phyloP scores from a whole-genome alignment of 2,329 filamentous ascomycete genomes.

The Anisogramma anomala region DNA sequence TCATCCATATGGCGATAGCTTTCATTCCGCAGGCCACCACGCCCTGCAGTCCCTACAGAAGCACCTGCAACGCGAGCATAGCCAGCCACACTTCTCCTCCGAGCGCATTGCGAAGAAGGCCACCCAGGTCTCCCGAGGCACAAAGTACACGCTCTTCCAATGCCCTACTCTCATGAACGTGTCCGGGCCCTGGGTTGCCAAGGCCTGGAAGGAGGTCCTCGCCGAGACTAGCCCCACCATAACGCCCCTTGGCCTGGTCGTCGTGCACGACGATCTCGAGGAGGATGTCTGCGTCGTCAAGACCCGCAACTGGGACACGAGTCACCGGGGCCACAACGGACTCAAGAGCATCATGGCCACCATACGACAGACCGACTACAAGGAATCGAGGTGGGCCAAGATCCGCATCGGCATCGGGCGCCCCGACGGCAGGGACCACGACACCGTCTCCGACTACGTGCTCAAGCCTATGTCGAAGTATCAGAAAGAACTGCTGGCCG shows the following conservation, averaged over 20 bases:
- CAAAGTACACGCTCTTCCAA: slow-evolving; percentile 58
- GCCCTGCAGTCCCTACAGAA: slow-evolving; percentile 52
- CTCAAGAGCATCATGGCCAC: slow-evolving; percentile 52
- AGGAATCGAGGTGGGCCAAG: slow-evolving; percentile 36
- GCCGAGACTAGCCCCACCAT: slow-evolving; percentile 1
- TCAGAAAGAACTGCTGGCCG: slow-evolving; percentile 41
- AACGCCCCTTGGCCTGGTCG: slow-evolving; percentile 43
- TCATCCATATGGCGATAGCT: slow-evolving; percentile 58
- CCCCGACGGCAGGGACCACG: slow-evolving; percentile 54
- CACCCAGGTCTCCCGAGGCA: slow-evolving; percentile 35
- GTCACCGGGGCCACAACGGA: slow-evolving; percentile 63
- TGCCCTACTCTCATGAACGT: slow-evolving; percentile 75
- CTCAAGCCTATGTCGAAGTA: slow-evolving; percentile 50
- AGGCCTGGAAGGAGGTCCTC: slow-evolving; percentile 51
- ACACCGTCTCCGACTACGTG: slow-evolving; percentile 66
- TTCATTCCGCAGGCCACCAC: slow-evolving; percentile 80
- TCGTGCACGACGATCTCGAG: slow-evolving; percentile 87
- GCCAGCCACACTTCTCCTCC: slow-evolving; percentile 38
- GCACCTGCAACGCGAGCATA: slow-evolving; percentile 27
- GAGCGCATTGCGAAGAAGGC: slow-evolving; percentile 37
- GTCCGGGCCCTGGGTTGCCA: slow-evolving; percentile 58
- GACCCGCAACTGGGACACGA: slow-evolving; percentile 50
- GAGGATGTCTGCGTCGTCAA: slow-evolving; percentile 54
- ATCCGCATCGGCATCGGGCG: slow-evolving; percentile 83
- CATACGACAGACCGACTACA: slow-evolving; percentile 32